phyloP scores from a whole-genome alignment of 2,329 filamentous ascomycete genomes.

The Venturia pyrina region DNA sequence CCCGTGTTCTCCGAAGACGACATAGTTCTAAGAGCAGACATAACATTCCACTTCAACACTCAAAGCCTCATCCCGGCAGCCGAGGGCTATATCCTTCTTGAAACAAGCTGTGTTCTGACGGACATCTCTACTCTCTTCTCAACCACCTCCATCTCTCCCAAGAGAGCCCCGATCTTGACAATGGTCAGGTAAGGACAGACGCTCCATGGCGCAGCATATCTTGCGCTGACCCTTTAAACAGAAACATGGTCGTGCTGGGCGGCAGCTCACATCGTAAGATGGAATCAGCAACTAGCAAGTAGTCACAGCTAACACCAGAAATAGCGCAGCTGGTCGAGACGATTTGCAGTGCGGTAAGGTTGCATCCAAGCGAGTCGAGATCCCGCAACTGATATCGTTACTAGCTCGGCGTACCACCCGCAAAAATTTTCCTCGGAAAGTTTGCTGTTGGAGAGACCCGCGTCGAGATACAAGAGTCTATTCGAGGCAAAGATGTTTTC shows the following conservation, averaged over 20 bases:
- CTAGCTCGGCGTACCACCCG: slow-evolving; percentile 67
- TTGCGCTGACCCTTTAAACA: neutral
- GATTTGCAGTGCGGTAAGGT: slow-evolving; percentile 59
- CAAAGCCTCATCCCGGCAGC: neutral
- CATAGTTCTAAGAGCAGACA: neutral
- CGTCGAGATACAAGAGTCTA: slow-evolving; percentile 92
- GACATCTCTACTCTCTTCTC: neutral
- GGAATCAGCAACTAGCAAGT: neutral
- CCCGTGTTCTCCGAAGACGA: neutral
- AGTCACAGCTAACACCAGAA: neutral
- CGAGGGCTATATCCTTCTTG: neutral
- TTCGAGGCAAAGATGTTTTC: slow-evolving; percentile 97
- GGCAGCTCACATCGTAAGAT: slow-evolving; percentile 68
- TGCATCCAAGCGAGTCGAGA: neutral
- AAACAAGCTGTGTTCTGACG: neutral
- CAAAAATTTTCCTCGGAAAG: slow-evolving; percentile 76
- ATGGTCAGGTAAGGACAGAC: neutral
- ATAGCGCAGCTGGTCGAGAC: slow-evolving; percentile 63
- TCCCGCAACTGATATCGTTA: neutral
- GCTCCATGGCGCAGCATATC: neutral
- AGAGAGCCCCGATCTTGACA: neutral
- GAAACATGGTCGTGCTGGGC: slow-evolving; percentile 86
- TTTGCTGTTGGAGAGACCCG: slow-evolving; percentile 93
- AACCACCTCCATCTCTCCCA: neutral
- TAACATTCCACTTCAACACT: neutral